phyloP scores from a whole-genome alignment of 768 basidiomycete species.

The Pleurotus cornucopiae region DNA sequence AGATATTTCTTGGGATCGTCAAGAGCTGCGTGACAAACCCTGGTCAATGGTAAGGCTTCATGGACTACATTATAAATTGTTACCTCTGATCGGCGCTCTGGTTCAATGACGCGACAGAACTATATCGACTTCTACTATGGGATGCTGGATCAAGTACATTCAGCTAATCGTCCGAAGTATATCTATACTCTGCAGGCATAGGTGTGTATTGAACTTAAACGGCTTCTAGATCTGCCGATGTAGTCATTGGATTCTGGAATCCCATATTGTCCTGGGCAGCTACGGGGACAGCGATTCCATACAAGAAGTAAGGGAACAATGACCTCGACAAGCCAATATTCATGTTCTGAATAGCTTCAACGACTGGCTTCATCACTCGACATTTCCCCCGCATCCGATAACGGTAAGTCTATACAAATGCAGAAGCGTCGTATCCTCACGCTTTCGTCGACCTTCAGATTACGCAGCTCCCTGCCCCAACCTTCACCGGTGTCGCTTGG shows the following conservation, averaged over 20 bases:
- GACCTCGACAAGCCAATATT: neutral
- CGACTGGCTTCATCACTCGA: constrained; percentile 12
- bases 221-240: neutral
- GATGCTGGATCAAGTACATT: constrained; percentile 6
- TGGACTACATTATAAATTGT: neutral
- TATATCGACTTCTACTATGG: constrained; percentile 17
- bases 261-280: constrained; percentile 9
- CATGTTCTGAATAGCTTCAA: constrained; percentile 5
- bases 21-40: constrained; percentile 13
- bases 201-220: neutral
- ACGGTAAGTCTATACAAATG: neutral
- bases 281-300: constrained; percentile 9
- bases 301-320: constrained; percentile 8
- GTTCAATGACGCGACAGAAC: constrained; percentile 17
- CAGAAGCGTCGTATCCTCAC: too few relatives aligned
- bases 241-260: constrained; percentile 9
- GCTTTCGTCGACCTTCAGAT: neutral
- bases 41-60: constrained; percentile 10
- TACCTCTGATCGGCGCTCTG: neutral
- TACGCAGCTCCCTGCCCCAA: neutral
- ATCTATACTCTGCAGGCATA: too few relatives aligned
- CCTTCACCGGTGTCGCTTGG: constrained; percentile 8
- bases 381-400: constrained; percentile 1
- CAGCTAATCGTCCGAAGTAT: constrained; percentile 9
- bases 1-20: constrained; percentile 16